These are phyloP conservation scores for Cymbopogon citratus DNA, from an alignment of 176 grass and related monocot genomes.

Conservation along the genomic window DNA sequence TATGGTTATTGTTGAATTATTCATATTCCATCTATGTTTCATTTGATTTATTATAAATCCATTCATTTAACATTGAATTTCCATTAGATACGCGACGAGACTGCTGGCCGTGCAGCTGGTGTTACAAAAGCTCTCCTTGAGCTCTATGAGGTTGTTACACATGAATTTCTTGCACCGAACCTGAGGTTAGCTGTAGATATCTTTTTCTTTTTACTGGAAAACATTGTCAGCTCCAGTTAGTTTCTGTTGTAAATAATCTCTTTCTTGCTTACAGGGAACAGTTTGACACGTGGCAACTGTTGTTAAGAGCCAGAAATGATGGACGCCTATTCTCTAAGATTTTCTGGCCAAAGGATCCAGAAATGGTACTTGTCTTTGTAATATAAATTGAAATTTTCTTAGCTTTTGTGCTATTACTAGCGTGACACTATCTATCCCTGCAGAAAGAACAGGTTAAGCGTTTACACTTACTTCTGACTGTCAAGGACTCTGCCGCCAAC, in stretches of 20 bases:
- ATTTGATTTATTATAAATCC: not conserved
- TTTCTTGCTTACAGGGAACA: conserved; percentile 64
- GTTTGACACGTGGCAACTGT: conserved; percentile 78
- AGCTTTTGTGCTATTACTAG: not conserved
- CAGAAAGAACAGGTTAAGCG: conserved; percentile 92
- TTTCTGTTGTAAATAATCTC: conserved; percentile 1
- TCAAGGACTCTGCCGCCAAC: conserved; percentile 85
- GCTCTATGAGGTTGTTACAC: conserved; percentile 81
- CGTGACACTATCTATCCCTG: conserved; percentile 10
- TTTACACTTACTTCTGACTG: conserved; percentile 88
- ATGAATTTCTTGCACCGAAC: conserved; percentile 65
- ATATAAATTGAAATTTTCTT: not conserved
- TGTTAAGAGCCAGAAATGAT: conserved; percentile 70
- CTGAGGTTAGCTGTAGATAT: conserved; percentile 48
- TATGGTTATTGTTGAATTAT: not conserved
- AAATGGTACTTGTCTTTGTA: conserved; percentile 53
- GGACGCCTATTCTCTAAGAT: conserved; percentile 76
- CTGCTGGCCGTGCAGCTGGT: conserved; percentile 61
- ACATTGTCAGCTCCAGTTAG: conserved; percentile 6
- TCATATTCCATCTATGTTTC: conserved; percentile 3
- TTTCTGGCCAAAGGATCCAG: conserved; percentile 66
- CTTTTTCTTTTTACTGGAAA: not conserved
- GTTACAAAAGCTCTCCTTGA: conserved; percentile 73
- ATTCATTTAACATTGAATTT: conserved; percentile 14
- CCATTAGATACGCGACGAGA: conserved; percentile 76